Evolutionary conservation across 108 stramenopile species (phyloP).

Genomic region (Bacterosira constricta): DNA sequence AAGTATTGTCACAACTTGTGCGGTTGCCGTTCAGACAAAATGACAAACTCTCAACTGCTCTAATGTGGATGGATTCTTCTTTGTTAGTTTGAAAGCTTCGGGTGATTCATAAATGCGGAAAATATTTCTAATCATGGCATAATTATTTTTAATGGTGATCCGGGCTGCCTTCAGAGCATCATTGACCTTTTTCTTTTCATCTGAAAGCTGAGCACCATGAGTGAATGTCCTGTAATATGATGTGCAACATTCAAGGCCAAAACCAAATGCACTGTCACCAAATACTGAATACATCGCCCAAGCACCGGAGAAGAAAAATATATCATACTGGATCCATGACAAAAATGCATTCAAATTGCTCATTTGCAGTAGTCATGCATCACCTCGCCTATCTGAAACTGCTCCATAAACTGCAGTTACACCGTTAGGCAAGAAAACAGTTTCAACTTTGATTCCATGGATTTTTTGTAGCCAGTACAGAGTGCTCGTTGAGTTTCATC

Average conservation of each 20-base stretch:
- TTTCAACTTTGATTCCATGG: slow-evolving; percentile 29
- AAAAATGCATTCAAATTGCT: slow-evolving; percentile 16
- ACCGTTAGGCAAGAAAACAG: slow-evolving; percentile 20
- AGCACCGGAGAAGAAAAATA: too few species aligned
- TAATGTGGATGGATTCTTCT: background rate
- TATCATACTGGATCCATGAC: background rate
- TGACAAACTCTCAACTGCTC: slow-evolving; percentile 16
- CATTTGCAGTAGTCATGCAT: slow-evolving; percentile 5
- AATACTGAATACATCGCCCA: too few species aligned
- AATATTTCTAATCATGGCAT: background rate
- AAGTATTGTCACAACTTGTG: background rate
- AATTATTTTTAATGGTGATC: background rate
- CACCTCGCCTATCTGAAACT: slow-evolving; percentile 3
- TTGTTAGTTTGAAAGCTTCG: background rate
- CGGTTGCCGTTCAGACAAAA: slow-evolving; percentile 14
- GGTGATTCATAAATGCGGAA: background rate
- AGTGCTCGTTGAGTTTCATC: background rate
- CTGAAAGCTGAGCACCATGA: too few species aligned
- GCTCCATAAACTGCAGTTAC: slow-evolving; percentile 22
- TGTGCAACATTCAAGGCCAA: too few species aligned
- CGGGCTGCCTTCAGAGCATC: background rate
- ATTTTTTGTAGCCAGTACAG: slow-evolving; percentile 26
- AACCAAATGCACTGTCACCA: too few species aligned
- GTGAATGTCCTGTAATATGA: too few species aligned
- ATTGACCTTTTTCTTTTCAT: slow-evolving; percentile 1